A percentile compares a stretch with the other conserved stretches of the same genome.
These are phyloP conservation scores for Pisolithus marmoratus DNA, from an alignment of 768 basidiomycete species.

Conservation along the genomic window DNA sequence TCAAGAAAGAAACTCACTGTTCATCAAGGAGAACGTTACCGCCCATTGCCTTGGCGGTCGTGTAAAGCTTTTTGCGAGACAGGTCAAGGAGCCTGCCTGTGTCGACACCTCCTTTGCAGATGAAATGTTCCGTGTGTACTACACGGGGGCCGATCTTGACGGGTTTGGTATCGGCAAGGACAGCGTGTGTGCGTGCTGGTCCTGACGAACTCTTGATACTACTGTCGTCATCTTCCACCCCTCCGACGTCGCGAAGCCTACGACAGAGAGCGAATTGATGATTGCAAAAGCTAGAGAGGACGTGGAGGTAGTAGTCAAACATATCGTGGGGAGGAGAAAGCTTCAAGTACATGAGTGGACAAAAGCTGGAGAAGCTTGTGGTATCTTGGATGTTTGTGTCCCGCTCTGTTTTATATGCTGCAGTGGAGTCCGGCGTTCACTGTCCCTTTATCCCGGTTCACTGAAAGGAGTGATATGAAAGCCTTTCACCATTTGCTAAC, in stretches of 20 bases:
- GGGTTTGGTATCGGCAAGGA: constrained; percentile 18
- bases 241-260: constrained; percentile 16
- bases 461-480: constrained; percentile 13
- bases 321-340: constrained; percentile 18
- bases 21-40: constrained; percentile 35
- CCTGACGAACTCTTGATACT: constrained; percentile 30
- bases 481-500: constrained; percentile 9
- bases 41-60: constrained; percentile 28
- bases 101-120: constrained; percentile 33
- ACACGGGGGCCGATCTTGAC: constrained; percentile 28
- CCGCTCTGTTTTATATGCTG: constrained; percentile 17
- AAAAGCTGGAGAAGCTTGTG: constrained; percentile 7
- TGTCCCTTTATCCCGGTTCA: constrained; percentile 8
- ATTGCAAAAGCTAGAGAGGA: constrained; percentile 18
- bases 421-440: constrained; percentile 15
- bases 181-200: constrained; percentile 25
- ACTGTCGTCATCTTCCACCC: constrained; percentile 12
- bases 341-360: constrained; percentile 20
- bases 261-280: constrained; percentile 15
- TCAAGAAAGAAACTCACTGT: constrained; percentile 23
- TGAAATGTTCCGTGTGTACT: constrained; percentile 29
- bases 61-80: constrained; percentile 28
- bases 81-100: constrained; percentile 28
- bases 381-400: constrained; percentile 2
- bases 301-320: constrained; percentile 18